Base-by-base conservation (phyloP, 108 stramenopile species). In the Craspedostauros australis region DNA sequence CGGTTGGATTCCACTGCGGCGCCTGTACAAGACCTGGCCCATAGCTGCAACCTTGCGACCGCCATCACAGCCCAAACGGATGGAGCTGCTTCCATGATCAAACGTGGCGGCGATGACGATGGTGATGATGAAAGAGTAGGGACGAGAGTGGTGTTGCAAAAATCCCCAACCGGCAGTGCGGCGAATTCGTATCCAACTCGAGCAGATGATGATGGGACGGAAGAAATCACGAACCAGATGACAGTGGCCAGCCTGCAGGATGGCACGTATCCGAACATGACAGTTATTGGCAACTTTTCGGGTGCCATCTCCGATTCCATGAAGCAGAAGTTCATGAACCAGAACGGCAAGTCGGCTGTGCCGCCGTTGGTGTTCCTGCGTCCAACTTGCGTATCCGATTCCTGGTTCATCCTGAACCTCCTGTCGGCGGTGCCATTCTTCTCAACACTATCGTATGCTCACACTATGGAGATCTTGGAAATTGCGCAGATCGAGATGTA, bases 341-440 rank as follows among this genome's bases (percentile, higher is more conserved):
- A 38, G 34, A 53, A 47, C 25, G 46, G 46, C 15, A 11, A 30
- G 39, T 6, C 28, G 12, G 48, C 54, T 25, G 45, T 62, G 31
- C 69, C 76, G 5, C 76, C 80, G 27, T 58, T 72, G 29, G 79
- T 86, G 16, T 78, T 80, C 3, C 45, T 77, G 23, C 62, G 84
- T 14, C 79, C 79, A 8, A 71, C 84, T n/a, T 80, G 76, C 24
- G 73, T 70, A 20, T 80, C 80, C 4, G 85, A 86, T 77, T 70
- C 80, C 12, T 86, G 85, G 85, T 86, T 86, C 56, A 80, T 86
- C 43, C 62, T 86, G 30, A 80, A 77, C 48, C 62, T 86, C 1
- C 57, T 86, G 25, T 75, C 68, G 37, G 76, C 80, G 20, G 80
- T 86, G 6, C 85, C 85, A 1, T 86, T 86, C 45, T 39, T 87